These are phyloP conservation scores for Physcia stellaris DNA, from an alignment of 495 filamentous ascomycete species.

Conservation along the genomic window DNA sequence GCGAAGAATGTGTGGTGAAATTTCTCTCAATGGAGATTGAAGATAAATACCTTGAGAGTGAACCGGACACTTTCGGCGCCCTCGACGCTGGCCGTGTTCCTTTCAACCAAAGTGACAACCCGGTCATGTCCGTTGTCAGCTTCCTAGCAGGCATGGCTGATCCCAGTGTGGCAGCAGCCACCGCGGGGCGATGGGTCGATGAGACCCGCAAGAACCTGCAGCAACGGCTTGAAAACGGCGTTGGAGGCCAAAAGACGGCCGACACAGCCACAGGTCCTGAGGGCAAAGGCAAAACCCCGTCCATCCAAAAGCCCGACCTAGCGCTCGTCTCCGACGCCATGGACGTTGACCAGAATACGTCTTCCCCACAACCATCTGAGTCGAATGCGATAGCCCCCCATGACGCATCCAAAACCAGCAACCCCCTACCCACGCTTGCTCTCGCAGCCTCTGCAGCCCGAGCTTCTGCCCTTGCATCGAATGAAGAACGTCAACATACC, in stretches of 20 bases:
- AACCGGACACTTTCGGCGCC: constrained; percentile 50
- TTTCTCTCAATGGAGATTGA: constrained; percentile 88
- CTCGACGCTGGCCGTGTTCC: constrained; percentile 63
- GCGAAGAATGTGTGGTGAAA: constrained; percentile 91
- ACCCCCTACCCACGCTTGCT: constrained; percentile 50
- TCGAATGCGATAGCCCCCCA: constrained; percentile 5
- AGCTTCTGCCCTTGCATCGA: constrained; percentile 74
- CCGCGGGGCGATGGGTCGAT: constrained; percentile 71
- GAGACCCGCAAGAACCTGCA: constrained; percentile 66
- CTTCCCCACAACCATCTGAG: constrained; percentile 7
- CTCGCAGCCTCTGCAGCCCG: constrained; percentile 76
- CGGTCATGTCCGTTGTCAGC: constrained; percentile 84
- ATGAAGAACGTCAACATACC: constrained; percentile 94
- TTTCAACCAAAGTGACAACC: constrained; percentile 82
- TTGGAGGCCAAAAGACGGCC: constrained; percentile 21
- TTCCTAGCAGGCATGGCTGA: constrained; percentile 85
- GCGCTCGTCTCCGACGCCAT: constrained; percentile 49
- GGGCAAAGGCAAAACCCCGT: constrained; percentile 44
- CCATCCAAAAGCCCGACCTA: constrained; percentile 44
- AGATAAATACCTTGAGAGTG: constrained; percentile 73
- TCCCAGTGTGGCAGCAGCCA: constrained; percentile 74
- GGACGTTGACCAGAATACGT: constrained; percentile 42
- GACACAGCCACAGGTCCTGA: no score
- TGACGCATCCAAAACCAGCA: constrained; percentile 16
- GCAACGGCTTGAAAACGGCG: constrained; percentile 53